phyloP scores from a whole-genome alignment of 2,329 filamentous ascomycete genomes.

The Sporothrix brasiliensis region DNA sequence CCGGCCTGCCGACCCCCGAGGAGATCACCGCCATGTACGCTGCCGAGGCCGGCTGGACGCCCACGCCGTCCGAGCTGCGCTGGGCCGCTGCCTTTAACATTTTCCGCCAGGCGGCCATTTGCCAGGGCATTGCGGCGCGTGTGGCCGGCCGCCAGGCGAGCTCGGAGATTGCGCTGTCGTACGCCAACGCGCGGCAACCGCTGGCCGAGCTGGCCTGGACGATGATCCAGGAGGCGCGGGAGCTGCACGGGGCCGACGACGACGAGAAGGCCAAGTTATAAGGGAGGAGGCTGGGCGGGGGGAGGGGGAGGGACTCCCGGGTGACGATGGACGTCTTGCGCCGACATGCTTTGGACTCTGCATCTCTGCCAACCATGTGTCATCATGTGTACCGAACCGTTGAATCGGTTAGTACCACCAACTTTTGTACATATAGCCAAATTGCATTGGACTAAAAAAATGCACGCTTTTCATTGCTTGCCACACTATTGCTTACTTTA shows the following conservation, averaged over 20 bases:
- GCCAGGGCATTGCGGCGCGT: conserved; percentile 89
- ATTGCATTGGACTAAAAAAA: too few relatives aligned
- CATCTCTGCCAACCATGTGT: too few relatives aligned
- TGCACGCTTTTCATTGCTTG: too few relatives aligned
- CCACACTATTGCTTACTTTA: too few relatives aligned
- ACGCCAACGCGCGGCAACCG: conserved; percentile 69
- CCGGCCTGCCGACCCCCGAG: conserved; percentile 54
- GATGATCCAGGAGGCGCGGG: conserved; percentile 57
- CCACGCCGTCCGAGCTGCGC: conserved; percentile 52
- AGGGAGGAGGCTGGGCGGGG: background rate
- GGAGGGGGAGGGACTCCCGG: too few relatives aligned
- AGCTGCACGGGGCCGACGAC: conserved; percentile 21
- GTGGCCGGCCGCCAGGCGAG: conserved; percentile 86
- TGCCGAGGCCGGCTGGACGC: conserved; percentile 60
- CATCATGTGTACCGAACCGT: too few relatives aligned
- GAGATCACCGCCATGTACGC: conserved; percentile 46
- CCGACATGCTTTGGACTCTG: background rate
- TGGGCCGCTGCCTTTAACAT: conserved; percentile 66
- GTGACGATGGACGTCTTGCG: too few relatives aligned
- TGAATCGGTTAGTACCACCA: too few relatives aligned
- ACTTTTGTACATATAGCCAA: too few relatives aligned
- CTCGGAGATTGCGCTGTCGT: conserved; percentile 75
- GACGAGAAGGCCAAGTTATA: conserved; percentile 33
- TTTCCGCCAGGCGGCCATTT: conserved; percentile 64
- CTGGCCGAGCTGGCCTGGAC: conserved; percentile 80